Evolutionary conservation across 257 asterid genomes (phyloP), one percentile per base, ranked within the genome.

Genomic region (Solanum microdontum): DNA sequence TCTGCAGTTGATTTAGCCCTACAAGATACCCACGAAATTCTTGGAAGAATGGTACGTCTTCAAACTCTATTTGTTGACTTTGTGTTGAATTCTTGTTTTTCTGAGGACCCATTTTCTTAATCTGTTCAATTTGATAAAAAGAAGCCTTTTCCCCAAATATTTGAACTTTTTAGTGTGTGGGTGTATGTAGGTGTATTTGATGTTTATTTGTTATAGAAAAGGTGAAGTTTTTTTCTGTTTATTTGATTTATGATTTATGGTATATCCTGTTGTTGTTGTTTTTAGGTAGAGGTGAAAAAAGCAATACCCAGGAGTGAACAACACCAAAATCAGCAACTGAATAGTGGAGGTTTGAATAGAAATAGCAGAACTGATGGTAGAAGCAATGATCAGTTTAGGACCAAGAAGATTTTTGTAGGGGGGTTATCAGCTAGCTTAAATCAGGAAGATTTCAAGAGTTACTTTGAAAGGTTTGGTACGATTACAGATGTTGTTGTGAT

Each of bases 391-490:
- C 88, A 90, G 83, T 92, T 93, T 92, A 94, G 95, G 94, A 94
- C 98, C 23, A 95, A 94, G 92, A 96, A 96, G 95, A 94, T 96
- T 86, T 96, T 96, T 82, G 98, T 95, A 88, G 98, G 99, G 87
- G 98, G 99, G 23, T 93, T 96, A 85, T 92, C 99, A 7, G 95
- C 98, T 89, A 92, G 88, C 88, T 74, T 96, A 90, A 96, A 93
- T 0, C 95, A 95, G 88, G 94, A 94, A 32, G 98, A 94, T 84
- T 95, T 95, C 94, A 95, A 92, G 93, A 87, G 88, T 89, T 95
- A 95, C 90, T 96, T 96, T 86, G 98, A 94, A 90, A 93, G 89
- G 88, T 95, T 92, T 48, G 99, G 98, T 90, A 93, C 92, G 88
- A 95, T 96, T 32, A 94, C 92, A 4, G 99, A 96, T 91, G 98